phyloP scores from a whole-genome alignment of 495 filamentous ascomycete species.

The Hypoxylon fuscum region DNA sequence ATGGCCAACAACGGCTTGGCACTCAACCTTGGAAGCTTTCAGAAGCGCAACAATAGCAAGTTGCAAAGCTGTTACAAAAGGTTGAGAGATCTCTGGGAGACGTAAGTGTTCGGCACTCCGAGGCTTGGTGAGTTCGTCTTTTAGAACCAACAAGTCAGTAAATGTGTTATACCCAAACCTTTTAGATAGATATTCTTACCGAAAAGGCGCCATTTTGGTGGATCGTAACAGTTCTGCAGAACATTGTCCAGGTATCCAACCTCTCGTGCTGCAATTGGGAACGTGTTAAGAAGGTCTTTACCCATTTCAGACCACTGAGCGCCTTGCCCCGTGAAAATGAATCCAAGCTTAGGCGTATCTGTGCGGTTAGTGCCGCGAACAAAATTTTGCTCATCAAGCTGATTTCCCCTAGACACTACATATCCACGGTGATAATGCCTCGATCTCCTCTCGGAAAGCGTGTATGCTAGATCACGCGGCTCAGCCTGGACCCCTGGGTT shows the following conservation, averaged over 20 bases:
- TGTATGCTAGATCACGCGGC: constrained; percentile 36
- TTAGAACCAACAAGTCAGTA: neutral
- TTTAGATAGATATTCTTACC: neutral
- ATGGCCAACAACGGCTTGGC: constrained; percentile 48
- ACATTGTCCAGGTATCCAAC: constrained; percentile 10
- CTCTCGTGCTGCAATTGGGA: neutral
- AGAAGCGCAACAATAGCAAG: constrained; percentile 60
- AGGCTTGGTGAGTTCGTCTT: constrained; percentile 35
- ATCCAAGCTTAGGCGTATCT: constrained; percentile 34
- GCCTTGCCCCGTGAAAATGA: constrained; percentile 58
- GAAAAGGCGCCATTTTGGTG: constrained; percentile 19
- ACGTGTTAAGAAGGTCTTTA: constrained; percentile 25
- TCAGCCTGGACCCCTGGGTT: constrained; percentile 10
- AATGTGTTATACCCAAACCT: neutral
- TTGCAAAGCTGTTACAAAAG: constrained; percentile 55
- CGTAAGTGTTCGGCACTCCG: constrained; percentile 32
- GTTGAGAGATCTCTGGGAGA: constrained; percentile 46
- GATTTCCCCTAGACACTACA: neutral
- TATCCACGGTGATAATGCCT: constrained; percentile 35
- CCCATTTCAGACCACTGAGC: constrained; percentile 58
- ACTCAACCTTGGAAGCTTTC: constrained; percentile 51
- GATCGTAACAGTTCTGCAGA: constrained; percentile 4
- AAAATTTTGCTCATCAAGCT: neutral
- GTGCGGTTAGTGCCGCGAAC: neutral
- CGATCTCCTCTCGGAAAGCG: constrained; percentile 34